Conservation (phyloP, 805 yeast species). For the Debaryomyces hansenii region DNA sequence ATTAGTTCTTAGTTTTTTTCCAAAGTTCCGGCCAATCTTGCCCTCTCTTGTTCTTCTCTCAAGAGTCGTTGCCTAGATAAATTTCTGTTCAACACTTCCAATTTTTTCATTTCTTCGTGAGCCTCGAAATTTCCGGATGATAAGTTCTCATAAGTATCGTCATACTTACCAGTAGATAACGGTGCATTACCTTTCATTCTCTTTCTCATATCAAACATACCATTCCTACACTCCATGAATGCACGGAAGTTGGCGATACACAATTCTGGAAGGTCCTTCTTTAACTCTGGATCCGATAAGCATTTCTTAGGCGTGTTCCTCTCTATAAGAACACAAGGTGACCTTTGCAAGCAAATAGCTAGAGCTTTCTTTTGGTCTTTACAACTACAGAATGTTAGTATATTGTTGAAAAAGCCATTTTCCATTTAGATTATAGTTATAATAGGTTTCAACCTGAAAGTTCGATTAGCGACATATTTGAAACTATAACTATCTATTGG, state of each 20-base stretch:
- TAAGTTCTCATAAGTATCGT: slow-evolving; percentile 78
- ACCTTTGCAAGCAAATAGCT: slow-evolving; percentile 91
- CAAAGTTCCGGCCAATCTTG: slow-evolving; percentile 4
- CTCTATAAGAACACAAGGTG: slow-evolving; percentile 92
- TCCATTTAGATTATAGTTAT: too few species aligned
- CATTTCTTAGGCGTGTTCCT: slow-evolving; percentile 90
- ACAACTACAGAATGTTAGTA: slow-evolving; percentile 55
- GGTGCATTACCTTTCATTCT: slow-evolving; percentile 95
- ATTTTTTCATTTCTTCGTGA: slow-evolving; percentile 72
- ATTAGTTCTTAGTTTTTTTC: neutral
- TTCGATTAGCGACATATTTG: neutral
- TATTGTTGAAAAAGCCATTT: neutral
- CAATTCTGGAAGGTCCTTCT: slow-evolving; percentile 78
- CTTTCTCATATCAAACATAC: slow-evolving; percentile 87
- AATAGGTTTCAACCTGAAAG: too few species aligned
- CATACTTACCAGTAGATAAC: slow-evolving; percentile 87
- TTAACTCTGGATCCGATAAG: slow-evolving; percentile 73
- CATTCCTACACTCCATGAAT: slow-evolving; percentile 86
- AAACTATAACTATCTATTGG: too few species aligned
- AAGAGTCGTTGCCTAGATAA: slow-evolving; percentile 30
- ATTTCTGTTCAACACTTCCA: slow-evolving; percentile 59
- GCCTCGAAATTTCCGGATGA: slow-evolving; percentile 83
- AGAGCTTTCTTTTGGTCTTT: slow-evolving; percentile 93
- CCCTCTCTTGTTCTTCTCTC: slow-evolving; percentile 34
- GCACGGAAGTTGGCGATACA: slow-evolving; percentile 84